Percentiles rank a stretch among this genome's conserved stretches.
phyloP scores from a whole-genome alignment of 2,329 filamentous ascomycete species.

The Elsinoe batatas region DNA sequence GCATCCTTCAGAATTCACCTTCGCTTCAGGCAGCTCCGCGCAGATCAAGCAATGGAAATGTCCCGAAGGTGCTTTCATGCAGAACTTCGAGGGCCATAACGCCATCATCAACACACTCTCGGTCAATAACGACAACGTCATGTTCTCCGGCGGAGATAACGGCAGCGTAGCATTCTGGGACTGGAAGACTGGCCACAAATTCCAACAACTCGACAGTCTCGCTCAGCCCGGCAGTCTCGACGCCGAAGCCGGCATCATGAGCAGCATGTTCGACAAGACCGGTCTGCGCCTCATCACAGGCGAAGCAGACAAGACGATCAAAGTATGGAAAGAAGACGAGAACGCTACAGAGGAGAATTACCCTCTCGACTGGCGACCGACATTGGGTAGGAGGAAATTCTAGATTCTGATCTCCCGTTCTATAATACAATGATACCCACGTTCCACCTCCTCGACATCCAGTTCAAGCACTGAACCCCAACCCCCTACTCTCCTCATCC shows the following conservation, averaged over 20 bases:
- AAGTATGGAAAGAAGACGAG: constrained; percentile 94
- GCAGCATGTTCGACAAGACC: constrained; percentile 81
- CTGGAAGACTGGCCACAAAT: constrained; percentile 92
- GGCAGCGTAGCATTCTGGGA: constrained; percentile 98
- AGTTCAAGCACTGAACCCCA: constrained; percentile 48
- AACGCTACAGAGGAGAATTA: constrained; percentile 83
- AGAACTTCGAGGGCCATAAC: constrained; percentile 96
- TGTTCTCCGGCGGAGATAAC: constrained; percentile 93
- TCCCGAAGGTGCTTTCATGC: constrained; percentile 96
- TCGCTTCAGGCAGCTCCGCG: constrained; percentile 81
- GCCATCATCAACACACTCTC: constrained; percentile 89
- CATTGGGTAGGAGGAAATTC: constrained; percentile 63
- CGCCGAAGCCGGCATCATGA: constrained; percentile 91
- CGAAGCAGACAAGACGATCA: constrained; percentile 91
- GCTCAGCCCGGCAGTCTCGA: constrained; percentile 91
- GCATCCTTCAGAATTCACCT: constrained; percentile 91
- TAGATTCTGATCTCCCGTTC: constrained; percentile 11
- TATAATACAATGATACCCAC: constrained; percentile 11
- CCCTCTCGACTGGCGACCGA: constrained; percentile 86
- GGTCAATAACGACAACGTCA: constrained; percentile 87
- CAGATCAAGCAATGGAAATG: constrained; percentile 99
- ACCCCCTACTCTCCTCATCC: constrained; percentile 72
- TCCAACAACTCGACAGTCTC: constrained; percentile 80
- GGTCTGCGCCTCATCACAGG: constrained; percentile 85
- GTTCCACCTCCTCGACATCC: neutral